A percentile compares a stretch with the other conserved stretches of the same genome.
Conservation (phyloP, 192 early-diverging fungal genomes). For the Funneliformis mosseae region DNA sequence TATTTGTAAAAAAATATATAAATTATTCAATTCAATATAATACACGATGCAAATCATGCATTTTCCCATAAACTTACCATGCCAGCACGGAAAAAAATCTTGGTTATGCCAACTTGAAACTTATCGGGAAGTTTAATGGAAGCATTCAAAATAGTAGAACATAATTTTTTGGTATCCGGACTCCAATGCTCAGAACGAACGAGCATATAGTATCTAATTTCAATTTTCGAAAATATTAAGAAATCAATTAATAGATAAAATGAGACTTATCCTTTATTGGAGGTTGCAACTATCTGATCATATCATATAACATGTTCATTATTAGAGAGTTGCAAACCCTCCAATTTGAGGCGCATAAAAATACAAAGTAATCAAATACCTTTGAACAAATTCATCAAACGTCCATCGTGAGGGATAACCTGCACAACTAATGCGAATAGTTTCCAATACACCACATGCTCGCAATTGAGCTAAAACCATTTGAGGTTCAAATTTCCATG, state of each 20-base stretch:
- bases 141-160: slow-evolving; percentile 59
- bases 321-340: too few species aligned
- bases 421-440: slow-evolving; percentile 97
- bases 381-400: slow-evolving; percentile 91
- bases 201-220: slow-evolving; percentile 56
- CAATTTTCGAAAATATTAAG: background rate
- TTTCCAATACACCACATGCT: slow-evolving; percentile 99
- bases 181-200: slow-evolving; percentile 56
- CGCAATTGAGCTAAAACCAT: slow-evolving; percentile 94
- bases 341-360: too few species aligned
- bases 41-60: background rate
- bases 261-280: too few species aligned
- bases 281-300: too few species aligned
- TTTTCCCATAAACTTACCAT: slow-evolving; percentile 58
- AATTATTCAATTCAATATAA: background rate
- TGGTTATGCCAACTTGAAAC: slow-evolving; percentile 91
- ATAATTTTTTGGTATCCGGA: slow-evolving; percentile 62
- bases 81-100: slow-evolving; percentile 99
- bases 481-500: slow-evolving; percentile 91
- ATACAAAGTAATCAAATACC: slow-evolving; percentile 54
- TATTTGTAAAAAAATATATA: slow-evolving; percentile 13
- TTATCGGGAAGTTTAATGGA: slow-evolving; percentile 82
- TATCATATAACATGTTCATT: too few species aligned
- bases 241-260: slow-evolving; percentile 47
- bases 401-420: slow-evolving; percentile 92